Conservation (phyloP, 345 rosid genomes). For the Dimocarpus longan region DNA sequence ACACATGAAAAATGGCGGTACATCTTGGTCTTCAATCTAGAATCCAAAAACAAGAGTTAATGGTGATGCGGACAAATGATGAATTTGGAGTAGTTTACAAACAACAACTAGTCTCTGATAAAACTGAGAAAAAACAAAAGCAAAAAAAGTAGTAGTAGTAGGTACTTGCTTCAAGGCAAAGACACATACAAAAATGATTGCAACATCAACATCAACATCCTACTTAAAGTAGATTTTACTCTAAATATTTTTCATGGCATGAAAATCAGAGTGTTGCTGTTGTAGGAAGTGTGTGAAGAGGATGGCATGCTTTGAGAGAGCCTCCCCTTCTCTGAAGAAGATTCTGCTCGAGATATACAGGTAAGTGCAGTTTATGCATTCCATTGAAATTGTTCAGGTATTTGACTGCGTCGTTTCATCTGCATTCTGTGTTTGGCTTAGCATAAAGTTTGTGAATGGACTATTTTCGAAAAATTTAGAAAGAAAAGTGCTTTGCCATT, state of each 20-base stretch:
- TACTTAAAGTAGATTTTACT: conserved; percentile 15
- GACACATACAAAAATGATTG: conserved; percentile 12
- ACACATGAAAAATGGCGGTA: background rate
- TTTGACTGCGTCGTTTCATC: too few relatives aligned
- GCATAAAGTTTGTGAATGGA: background rate
- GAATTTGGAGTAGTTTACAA: conserved; percentile 29
- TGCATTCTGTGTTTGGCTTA: background rate
- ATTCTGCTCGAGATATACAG: conserved; percentile 45
- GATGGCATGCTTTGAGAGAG: conserved; percentile 55
- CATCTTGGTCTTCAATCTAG: background rate
- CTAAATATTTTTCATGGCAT: background rate
- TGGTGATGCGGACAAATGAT: conserved; percentile 20
- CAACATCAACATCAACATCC: background rate
- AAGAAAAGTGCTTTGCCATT: background rate
- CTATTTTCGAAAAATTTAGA: background rate
- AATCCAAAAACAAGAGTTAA: background rate
- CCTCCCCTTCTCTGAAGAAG: conserved; percentile 57
- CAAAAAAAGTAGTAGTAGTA: background rate
- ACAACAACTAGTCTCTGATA: conserved; percentile 15
- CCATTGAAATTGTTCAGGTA: background rate
- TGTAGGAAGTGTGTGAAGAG: background rate
- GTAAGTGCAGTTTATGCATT: conserved; percentile 22
- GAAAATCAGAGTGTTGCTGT: background rate
- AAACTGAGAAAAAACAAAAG: conserved; percentile 2
- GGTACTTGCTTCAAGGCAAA: conserved; percentile 27